Evolutionary conservation across 2,329 filamentous ascomycete genomes (phyloP), one percentile per base, ranked within the genome.

Genomic region (Penicillium sp.): DNA sequence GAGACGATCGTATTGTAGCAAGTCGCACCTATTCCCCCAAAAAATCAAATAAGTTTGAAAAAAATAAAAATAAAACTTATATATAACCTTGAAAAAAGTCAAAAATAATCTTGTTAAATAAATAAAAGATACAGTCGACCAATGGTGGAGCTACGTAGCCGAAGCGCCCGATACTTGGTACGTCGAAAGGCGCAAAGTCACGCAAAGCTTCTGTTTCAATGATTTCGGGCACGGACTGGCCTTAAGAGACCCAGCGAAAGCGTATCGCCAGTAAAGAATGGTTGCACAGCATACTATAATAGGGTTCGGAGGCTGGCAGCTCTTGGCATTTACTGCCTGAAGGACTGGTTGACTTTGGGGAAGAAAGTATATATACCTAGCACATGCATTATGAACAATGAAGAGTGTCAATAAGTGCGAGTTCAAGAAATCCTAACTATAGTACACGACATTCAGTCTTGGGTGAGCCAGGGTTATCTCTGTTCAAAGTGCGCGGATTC

Each of bases 251-350:
- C 57, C 56, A 54, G 54, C 43, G 39, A 60, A 69, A 69, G 67
- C 67, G 66, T 67, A 70, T 70, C 69, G 67, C 67, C 65, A 69
- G 66, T 60, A 66, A 66, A 65, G 61, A 60, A 61, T 51, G 48
- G 55, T 63, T 49, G 60, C 51, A 62, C 53, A 56, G 39, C 33
- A 40, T 21, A 56, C 44, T 64, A 19, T 50, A 60, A 51, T 64
- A 63, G 51, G 56, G 51, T 64, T 62, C 56, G 54, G 56, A 65
- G 62, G 59, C 56, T 65, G 60, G 59, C 53, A 52, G 42, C 43
- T 59, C 64, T 64, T 66, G 67, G 66, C 54, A 58, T 51, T 59
- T 59, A 52, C 48, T 47, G 48, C 18, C 18, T 24, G 7, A 13
- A 29, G n/a, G 11, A 23, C n/a, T 24, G 37, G n/a, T 18, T 40